These are phyloP conservation scores for Camillea tinctor DNA, from an alignment of 2,329 filamentous ascomycete species.

Conservation along the genomic window DNA sequence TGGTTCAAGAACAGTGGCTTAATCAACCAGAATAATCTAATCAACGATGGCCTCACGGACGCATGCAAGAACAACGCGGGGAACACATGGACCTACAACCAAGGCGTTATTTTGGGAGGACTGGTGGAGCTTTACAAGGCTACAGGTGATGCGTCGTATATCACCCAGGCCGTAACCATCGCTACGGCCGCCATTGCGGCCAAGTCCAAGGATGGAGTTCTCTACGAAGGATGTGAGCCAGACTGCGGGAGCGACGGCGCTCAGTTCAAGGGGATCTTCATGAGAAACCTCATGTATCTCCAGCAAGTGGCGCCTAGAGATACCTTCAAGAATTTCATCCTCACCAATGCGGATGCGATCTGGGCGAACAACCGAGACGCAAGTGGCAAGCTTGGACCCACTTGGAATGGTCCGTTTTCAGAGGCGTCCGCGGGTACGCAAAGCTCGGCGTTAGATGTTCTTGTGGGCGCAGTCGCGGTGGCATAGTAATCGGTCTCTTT, in stretches of 20 bases:
- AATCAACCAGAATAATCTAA: constrained; percentile 47
- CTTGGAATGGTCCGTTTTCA: constrained; percentile 28
- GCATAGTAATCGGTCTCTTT: constrained; percentile 15
- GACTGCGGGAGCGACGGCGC: constrained; percentile 49
- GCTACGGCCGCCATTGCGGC: constrained; percentile 50
- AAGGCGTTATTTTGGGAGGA: constrained; percentile 53
- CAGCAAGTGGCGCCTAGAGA: constrained; percentile 46
- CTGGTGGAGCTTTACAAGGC: constrained; percentile 50
- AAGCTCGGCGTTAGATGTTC: constrained; percentile 27
- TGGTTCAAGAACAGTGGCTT: constrained; percentile 52
- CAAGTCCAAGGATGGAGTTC: constrained; percentile 45
- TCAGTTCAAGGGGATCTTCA: constrained; percentile 72
- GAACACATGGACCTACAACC: constrained; percentile 54
- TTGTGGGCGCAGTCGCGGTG: constrained; percentile 27
- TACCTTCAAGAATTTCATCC: constrained; percentile 39
- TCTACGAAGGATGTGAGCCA: constrained; percentile 55
- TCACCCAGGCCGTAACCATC: constrained; percentile 44
- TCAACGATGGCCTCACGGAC: constrained; percentile 53
- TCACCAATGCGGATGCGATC: constrained; percentile 35
- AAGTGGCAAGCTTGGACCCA: constrained; percentile 27
- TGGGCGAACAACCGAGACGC: constrained; percentile 35
- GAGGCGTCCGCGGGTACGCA: constrained; percentile 26
- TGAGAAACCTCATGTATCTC: constrained; percentile 60
- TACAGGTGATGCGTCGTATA: constrained; percentile 40
- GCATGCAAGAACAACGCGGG: constrained; percentile 48